These are phyloP conservation scores for Lipomyces mesembrius DNA, from an alignment of 805 yeast genomes.

Conservation along the genomic window DNA sequence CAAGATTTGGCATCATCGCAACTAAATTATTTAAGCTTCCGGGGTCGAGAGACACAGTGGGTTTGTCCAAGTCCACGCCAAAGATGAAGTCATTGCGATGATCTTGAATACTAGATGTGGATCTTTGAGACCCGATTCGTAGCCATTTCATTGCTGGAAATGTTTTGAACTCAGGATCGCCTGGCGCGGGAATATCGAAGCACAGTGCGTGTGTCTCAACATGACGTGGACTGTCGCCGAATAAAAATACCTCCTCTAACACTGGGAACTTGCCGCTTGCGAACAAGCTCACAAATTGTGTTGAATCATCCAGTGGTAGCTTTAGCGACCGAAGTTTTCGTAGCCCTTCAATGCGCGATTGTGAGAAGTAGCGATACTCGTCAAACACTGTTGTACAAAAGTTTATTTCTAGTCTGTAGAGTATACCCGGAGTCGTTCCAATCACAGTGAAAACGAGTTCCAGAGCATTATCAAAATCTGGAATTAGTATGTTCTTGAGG, in stretches of 20 bases:
- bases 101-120: conserved; percentile 9
- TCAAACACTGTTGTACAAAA: conserved; percentile 8
- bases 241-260: conserved; percentile 10
- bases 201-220: background rate
- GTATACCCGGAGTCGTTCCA: conserved; percentile 2
- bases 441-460: background rate
- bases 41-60: conserved; percentile 1
- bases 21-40: conserved; percentile 1
- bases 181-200: conserved; percentile 3
- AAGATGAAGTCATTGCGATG: background rate
- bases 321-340: conserved; percentile 4
- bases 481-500: background rate
- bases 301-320: conserved; percentile 13
- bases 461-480: background rate
- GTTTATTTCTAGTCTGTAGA: conserved; percentile 12
- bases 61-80: background rate
- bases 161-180: background rate
- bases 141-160: conserved; percentile 5
- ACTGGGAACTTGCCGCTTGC: background rate
- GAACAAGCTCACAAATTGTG: conserved; percentile 4
- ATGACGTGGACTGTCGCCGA: background rate
- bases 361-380: background rate
- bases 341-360: background rate
- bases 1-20: conserved; percentile 16
- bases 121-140: conserved; percentile 17